Evolutionary conservation across 169 alveolate species (phyloP), one percentile per base, ranked within the genome.

Genomic region (Plasmodium yoelii): DNA sequence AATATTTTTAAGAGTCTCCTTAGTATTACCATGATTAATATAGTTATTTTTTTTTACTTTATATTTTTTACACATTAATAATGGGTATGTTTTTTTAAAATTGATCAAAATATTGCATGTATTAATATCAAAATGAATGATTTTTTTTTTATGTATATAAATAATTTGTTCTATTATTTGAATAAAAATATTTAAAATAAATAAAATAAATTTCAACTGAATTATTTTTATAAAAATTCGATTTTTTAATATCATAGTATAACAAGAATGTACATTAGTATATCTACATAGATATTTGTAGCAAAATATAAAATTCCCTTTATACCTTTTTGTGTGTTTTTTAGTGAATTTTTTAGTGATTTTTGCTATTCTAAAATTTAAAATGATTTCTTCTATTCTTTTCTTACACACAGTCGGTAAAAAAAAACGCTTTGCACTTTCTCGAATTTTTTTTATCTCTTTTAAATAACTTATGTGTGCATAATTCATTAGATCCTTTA

Each of bases 101-200:
- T 75, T 61, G 26, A 75, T 56, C 49, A 82, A 53, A 53, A 82
- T 82, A 51, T 82, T 82, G 56, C 67, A 19, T 1, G 86, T 28
- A 72, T 68, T 82, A 67, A 82, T 67, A 34, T 82, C 90, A 82
- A 82, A 82, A 82, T 82, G 90, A 39, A 28, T 44, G n/a, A 82
- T 82, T 18, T 64, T 51, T 22, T 47, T 82, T 51, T 49, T 82
- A 53, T 82, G 90, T 53, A 82, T 15, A 47, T 49, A 18, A 26
- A 53, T 82, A 39, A 82, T 22, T 26, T 60, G 28, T 7, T 82
- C 53, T 12, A 82, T 61, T 34, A 82, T 82, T 82, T 56, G 80
- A 55, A 2, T 44, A 60, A 82, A 82, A 28, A 82, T 39, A 12
- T 39, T 53, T 71, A 82, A 68, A 67, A 82, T 55, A 46, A 46